Evolutionary conservation across 805 yeast species (phyloP).

Genomic region (Wickerhamia fluorescens): DNA sequence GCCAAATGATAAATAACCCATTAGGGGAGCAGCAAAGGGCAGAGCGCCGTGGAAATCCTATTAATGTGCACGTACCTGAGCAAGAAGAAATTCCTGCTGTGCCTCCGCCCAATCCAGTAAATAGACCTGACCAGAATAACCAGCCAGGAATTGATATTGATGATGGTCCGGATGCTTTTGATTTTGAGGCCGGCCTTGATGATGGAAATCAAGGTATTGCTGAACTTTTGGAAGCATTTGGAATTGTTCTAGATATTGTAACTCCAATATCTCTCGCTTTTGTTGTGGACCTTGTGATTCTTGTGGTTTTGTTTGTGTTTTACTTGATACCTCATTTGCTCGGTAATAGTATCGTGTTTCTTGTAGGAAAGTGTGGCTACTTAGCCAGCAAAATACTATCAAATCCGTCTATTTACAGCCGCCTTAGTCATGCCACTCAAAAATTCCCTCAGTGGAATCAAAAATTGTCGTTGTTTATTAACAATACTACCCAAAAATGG

Average conservation of each 20-base stretch:
- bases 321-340: slow-evolving; percentile 44
- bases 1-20: no score
- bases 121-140: no score
- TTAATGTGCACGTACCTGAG: no score
- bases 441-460: no score
- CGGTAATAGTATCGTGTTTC: slow-evolving; percentile 20
- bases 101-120: no score
- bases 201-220: slow-evolving; percentile 12
- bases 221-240: slow-evolving; percentile 29
- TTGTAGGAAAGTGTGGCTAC: background rate
- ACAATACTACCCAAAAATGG: background rate
- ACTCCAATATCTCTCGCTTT: slow-evolving; percentile 31
- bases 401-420: background rate
- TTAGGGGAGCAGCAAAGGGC: no score
- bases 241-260: slow-evolving; percentile 25
- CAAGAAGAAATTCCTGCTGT: no score
- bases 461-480: no score
- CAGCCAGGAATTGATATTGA: no score
- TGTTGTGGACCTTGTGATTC: slow-evolving; percentile 23
- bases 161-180: background rate
- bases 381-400: background rate
- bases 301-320: slow-evolving; percentile 32
- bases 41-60: no score
- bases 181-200: background rate
- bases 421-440: no score